Conservation (phyloP, 768 basidiomycete genomes). For the Infundibulicybe gibba region DNA sequence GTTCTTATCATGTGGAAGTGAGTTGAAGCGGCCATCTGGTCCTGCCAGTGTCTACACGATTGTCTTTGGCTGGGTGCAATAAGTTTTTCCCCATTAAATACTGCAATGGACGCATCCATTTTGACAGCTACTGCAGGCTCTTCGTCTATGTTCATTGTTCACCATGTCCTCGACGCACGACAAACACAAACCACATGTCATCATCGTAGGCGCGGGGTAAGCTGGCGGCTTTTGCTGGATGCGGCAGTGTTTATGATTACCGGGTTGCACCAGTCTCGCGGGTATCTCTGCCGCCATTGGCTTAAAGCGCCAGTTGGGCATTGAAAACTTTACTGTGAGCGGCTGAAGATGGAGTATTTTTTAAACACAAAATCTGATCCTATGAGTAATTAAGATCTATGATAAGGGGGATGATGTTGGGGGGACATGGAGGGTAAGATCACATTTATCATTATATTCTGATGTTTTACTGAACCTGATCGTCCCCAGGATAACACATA, state of each 20-base stretch:
- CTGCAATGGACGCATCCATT: too few relatives aligned
- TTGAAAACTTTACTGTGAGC: slow-evolving; percentile 46
- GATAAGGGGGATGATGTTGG: slow-evolving; percentile 45
- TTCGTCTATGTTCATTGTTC: too few relatives aligned
- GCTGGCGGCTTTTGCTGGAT: background rate
- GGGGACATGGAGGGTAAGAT: slow-evolving; percentile 55
- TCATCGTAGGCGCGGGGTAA: background rate
- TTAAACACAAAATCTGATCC: background rate
- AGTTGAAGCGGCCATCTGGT: too few relatives aligned
- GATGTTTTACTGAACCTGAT: background rate
- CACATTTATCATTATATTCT: background rate
- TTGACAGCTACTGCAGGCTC: too few relatives aligned
- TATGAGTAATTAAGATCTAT: slow-evolving; percentile 36
- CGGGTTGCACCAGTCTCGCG: slow-evolving; percentile 27
- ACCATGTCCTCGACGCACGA: too few relatives aligned
- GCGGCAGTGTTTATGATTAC: background rate
- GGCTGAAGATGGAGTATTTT: background rate
- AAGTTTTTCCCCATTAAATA: too few relatives aligned
- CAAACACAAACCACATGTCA: background rate
- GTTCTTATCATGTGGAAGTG: too few relatives aligned
- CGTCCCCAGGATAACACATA: slow-evolving; percentile 48
- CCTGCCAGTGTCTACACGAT: too few relatives aligned
- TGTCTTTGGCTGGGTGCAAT: too few relatives aligned
- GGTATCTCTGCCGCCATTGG: slow-evolving; percentile 47
- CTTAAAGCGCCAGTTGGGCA: slow-evolving; percentile 37